phyloP scores from a whole-genome alignment of 352 stramenopile genomes.

The Pythium apleroticum region DNA sequence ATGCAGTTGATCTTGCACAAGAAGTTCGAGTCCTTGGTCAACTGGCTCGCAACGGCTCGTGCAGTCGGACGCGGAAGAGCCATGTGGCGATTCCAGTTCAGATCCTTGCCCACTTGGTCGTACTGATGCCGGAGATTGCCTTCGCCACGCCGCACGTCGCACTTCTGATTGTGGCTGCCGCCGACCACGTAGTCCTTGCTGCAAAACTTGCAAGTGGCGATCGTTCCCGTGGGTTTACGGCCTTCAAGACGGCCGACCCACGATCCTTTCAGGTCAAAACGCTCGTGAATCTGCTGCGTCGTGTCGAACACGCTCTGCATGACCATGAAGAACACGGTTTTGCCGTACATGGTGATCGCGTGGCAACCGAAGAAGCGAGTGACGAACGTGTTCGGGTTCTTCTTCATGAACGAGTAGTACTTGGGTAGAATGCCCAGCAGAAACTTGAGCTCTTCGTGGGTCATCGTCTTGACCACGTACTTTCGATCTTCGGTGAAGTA shows the following conservation, averaged over 20 bases:
- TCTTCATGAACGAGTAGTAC: slow-evolving; percentile 70
- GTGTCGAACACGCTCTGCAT: slow-evolving; percentile 87
- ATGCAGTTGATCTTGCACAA: slow-evolving; percentile 93
- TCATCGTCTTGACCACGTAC: slow-evolving; percentile 84
- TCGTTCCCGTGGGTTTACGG: slow-evolving; percentile 64
- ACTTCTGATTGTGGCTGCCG: slow-evolving; percentile 68
- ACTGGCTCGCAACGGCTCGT: slow-evolving; percentile 59
- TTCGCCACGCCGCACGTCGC: slow-evolving; percentile 55
- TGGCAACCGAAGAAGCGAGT: slow-evolving; percentile 81
- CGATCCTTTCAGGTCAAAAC: slow-evolving; percentile 82
- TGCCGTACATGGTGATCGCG: slow-evolving; percentile 83
- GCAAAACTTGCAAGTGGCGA: slow-evolving; percentile 77
- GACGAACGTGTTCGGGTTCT: slow-evolving; percentile 75
- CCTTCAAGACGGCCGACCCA: slow-evolving; percentile 82
- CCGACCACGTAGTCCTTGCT: slow-evolving; percentile 62
- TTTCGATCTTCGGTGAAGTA: slow-evolving; percentile 84
- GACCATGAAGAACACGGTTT: slow-evolving; percentile 83
- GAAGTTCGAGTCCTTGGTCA: slow-evolving; percentile 89
- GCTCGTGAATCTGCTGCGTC: slow-evolving; percentile 75
- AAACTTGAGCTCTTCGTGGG: slow-evolving; percentile 74
- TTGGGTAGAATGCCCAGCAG: slow-evolving; percentile 66
- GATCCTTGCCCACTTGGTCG: slow-evolving; percentile 79
- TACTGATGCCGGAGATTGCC: slow-evolving; percentile 75
- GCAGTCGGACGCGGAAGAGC: slow-evolving; percentile 55
- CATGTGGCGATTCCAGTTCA: slow-evolving; percentile 87